Base-by-base conservation (phyloP, 352 stramenopile species). In the Globisporangium splendens region DNA sequence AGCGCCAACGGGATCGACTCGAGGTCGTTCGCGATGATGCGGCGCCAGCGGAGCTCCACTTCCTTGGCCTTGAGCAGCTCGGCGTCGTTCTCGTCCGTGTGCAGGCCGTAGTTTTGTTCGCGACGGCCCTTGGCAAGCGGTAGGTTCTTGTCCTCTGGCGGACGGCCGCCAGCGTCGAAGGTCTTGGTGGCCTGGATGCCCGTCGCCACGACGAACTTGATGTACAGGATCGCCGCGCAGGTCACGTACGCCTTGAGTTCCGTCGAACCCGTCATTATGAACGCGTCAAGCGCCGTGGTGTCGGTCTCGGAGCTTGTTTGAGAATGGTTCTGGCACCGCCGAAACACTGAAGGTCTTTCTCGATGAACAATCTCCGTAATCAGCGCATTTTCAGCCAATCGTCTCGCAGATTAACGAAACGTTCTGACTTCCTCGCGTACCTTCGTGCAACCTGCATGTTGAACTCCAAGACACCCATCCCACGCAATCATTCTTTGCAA, bases 151-250 rank as follows among this genome's bases (percentile, higher is more conserved):
- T 87, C 77, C 56, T 87, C 77, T 17, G 77, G 74, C 15, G 75
- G 62, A n/a, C 75, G 73, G 5, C 59, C 66, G 38, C 75, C 78
- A 2, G 71, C 59, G 41, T 69, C 59, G 52, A 83, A 88, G 8
- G 72, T 86, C 59, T 85, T 85, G 46, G 46, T 64, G 39, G 58
- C 77, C 47, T 88, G 75, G 22, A 88, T 71, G 10, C 60, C 50
- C n/a, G 75, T 75, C 12, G 65, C 66, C 20, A 79, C 62, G 49
- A 89, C 44, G 65, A 87, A 89, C 77, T 91, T 91, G 73, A 79
- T 43, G 68, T 80, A 91, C 33, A 91, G 68, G 38, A 87, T 50
- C 46, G 66, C 53, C 10, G 67, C 55, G 68, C 78, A 89, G 1
- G 77, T 69, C 44, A 80, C 70, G 65, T 79, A 86, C 35, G 73